Base-by-base conservation (phyloP, 1,139 yeast species). In the Blastobotrys illinoisensis region DNA sequence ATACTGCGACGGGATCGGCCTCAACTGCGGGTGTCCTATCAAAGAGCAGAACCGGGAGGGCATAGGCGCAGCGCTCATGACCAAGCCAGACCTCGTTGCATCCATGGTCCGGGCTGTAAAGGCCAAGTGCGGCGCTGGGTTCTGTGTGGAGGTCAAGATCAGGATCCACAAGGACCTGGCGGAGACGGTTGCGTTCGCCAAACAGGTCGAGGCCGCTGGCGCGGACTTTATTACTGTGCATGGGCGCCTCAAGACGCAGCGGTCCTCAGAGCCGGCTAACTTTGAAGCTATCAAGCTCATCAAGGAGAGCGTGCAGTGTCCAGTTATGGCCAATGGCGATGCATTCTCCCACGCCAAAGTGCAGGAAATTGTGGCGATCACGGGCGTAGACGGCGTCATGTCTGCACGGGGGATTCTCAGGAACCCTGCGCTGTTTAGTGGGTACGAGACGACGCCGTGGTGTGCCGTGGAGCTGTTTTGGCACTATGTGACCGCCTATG, bases 1-100 rank as follows among this genome's bases (percentile, higher is more conserved):
- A 0, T 88, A 81, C 66, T 93, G 89, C 47, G 97, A 93, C 71
- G 99, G 96, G 1, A 84, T 93, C 32, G 97, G 99, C 0, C 77
- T 93, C 55, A 95, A 93, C 74, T 93, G 99, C 72, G 99, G 99
- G 0, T 93, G 99, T 71, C 99, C 99, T 1, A 90, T 93, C 52
- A 87, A 85, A 60, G 98, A 93, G 61, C 99, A 93, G 69, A 88
- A 88, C 5, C 79, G 96, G 49, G 97, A 90, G 68, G 99, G 99
- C 16, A 90, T 93, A 23, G 99, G 99, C 3, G 97, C 98, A 1
- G 97, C 97, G 0, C 76, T 93, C 54, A 91, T 93, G 90, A 75
- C 83, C 26, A 84, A 88, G 59, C 89, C 95, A 0, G 89, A 88
- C 44, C 73, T 85, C 50, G 95, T 95, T 3, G 80, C 93, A 0